Percentiles rank a stretch among this genome's conserved stretches.
Conservation (phyloP, 352 stramenopile genomes). For the Saprolegnia parasitica region DNA sequence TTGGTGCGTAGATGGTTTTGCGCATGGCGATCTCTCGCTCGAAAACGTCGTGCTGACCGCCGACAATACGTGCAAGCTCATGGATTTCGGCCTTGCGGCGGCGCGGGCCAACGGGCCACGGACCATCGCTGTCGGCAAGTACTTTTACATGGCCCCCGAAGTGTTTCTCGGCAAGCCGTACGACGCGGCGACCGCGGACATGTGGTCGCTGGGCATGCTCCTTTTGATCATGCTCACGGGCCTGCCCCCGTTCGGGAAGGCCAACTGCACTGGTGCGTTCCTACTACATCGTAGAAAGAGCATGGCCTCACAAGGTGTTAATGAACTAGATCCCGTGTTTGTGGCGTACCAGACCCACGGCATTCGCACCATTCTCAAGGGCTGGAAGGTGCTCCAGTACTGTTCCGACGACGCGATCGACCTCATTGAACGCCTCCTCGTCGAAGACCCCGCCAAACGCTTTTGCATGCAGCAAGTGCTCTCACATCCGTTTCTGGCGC, state of each 20-base stretch:
- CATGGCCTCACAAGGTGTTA: neutral
- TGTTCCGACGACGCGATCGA: conserved; percentile 18
- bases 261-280: conserved; percentile 10
- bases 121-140: conserved; percentile 21
- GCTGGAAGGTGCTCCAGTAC: conserved; percentile 18
- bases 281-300: neutral
- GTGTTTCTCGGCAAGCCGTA: conserved; percentile 20
- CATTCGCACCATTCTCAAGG: conserved; percentile 13
- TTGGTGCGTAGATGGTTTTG: conserved; percentile 23
- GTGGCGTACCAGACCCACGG: conserved; percentile 6
- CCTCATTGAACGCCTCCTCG: conserved; percentile 10
- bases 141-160: conserved; percentile 31
- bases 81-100: conserved; percentile 29
- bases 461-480: conserved; percentile 15
- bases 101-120: conserved; percentile 1
- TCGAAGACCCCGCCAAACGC: conserved; percentile 1
- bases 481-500: neutral
- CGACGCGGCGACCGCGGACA: conserved; percentile 25
- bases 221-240: conserved; percentile 30
- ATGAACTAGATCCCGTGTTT: conserved; percentile 19
- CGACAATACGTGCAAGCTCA: conserved; percentile 23
- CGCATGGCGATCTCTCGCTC: conserved; percentile 28
- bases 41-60: conserved; percentile 23
- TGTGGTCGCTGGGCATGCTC: conserved; percentile 30
- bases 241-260: conserved; percentile 20